Evolutionary conservation across 225 moss, liverwort and hornwort genomes (phyloP), one percentile per base, ranked within the genome.

Genomic region (Sphagnum contortum): DNA sequence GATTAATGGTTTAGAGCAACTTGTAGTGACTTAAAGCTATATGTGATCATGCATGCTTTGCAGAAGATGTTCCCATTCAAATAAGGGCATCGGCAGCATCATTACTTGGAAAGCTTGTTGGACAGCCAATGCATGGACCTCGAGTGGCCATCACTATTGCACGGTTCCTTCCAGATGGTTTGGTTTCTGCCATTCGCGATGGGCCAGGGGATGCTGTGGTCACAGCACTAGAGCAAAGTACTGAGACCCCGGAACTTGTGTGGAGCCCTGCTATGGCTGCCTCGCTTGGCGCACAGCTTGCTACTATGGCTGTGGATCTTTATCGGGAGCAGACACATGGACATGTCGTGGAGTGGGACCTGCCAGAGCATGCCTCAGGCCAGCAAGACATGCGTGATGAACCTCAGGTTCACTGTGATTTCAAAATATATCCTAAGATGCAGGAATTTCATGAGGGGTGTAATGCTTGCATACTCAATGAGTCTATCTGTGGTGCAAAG

Each of bases 191-290:
- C 52, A 90, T 94, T 54, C 83, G 88, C 59, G 93, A 94, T 62
- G 93, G 90, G 46, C 93, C 93, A 13, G 93, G 93, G 62, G 93
- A 94, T 66, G 88, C 84, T 62, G 90, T 94, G 6, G 84, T 94
- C 8, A 72, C 84, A 59, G 90, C 93, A n/a, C 79, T 94, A 62
- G 93, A 84, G 65, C 90, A 90, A 70, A 94, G 88, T 72, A 88
- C 88, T 57, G 93, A 94, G 80, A 94, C 93, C 59, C 93, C 93
- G 65, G 93, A 94, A 74, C 79, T 94, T 49, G 93, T 94, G 4
- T 94, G 93, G 93, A 94, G 93, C 76, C 90, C 93, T 68, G 93
- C 93, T 49, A 94, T 90, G 93, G 93, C 93, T 63, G 90, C 93
- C 51, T 94, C 93, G 57, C 81, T 94, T 50, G 78, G 90, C 68